Conservation (phyloP, 305 asterid species). For the Ilex paraguariensis region DNA sequence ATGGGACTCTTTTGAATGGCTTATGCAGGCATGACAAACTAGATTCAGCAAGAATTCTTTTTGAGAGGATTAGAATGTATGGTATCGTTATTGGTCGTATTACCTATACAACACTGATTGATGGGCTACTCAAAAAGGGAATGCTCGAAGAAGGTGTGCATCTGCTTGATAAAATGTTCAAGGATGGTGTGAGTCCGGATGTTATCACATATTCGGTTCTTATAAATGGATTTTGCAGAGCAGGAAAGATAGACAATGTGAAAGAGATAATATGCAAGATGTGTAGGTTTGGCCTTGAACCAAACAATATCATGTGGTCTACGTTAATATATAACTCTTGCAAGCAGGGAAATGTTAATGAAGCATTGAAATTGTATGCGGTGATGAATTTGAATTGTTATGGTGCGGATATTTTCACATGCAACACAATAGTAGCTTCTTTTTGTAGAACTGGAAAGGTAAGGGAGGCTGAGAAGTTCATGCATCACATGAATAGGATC, state of each 20-base stretch:
- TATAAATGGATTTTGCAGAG: slow-evolving; percentile 68
- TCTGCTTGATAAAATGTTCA: slow-evolving; percentile 45
- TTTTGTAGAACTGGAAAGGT: slow-evolving; percentile 58
- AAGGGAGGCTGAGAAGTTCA: slow-evolving; percentile 58
- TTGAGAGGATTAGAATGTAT: slow-evolving; percentile 47
- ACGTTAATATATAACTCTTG: slow-evolving; percentile 62
- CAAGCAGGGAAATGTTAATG: slow-evolving; percentile 43
- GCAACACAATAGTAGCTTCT: slow-evolving; percentile 55
- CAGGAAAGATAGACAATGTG: slow-evolving; percentile 42
- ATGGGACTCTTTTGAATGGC: slow-evolving; percentile 76
- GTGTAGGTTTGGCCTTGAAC: slow-evolving; percentile 44
- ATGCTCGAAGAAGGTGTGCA: slow-evolving; percentile 38
- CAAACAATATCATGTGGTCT: slow-evolving; percentile 47
- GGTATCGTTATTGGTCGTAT: slow-evolving; percentile 36
- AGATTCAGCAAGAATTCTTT: slow-evolving; percentile 48
- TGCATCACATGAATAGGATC: slow-evolving; percentile 42
- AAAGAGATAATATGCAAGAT: slow-evolving; percentile 65
- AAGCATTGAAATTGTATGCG: slow-evolving; percentile 47
- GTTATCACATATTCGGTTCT: slow-evolving; percentile 74
- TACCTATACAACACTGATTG: slow-evolving; percentile 61
- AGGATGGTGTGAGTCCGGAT: slow-evolving; percentile 50
- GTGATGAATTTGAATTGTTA: slow-evolving; percentile 53
- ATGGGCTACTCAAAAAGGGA: slow-evolving; percentile 58
- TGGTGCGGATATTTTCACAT: slow-evolving; percentile 38
- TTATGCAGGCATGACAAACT: slow-evolving; percentile 59